Evolutionary conservation across 2,329 filamentous ascomycete genomes (phyloP).

Genomic region (Calycina marina): DNA sequence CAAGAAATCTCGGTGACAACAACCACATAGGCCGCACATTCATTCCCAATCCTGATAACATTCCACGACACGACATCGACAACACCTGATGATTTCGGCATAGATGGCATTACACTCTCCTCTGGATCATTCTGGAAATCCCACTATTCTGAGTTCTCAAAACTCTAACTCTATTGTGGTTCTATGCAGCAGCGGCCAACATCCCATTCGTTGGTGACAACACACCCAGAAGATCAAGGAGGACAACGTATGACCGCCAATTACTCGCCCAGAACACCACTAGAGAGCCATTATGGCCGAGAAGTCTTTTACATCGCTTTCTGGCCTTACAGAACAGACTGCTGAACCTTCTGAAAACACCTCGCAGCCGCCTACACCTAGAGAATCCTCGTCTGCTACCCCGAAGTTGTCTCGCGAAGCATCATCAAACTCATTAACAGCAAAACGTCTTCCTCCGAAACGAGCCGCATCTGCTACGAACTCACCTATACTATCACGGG

Average conservation of each 20-base stretch:
- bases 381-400: conserved; percentile 3
- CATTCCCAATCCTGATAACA: no score
- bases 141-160: no score
- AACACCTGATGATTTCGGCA: no score
- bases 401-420: conserved; percentile 11
- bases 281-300: conserved; percentile 8
- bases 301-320: conserved; percentile 3
- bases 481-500: conserved; percentile 32
- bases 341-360: conserved; percentile 5
- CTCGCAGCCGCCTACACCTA: neutral
- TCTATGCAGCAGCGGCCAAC: no score
- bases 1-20: no score
- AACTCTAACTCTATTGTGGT: no score
- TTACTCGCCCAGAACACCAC: neutral
- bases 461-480: conserved; percentile 25
- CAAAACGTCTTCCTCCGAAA: conserved; percentile 17
- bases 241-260: neutral
- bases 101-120: no score
- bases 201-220: conserved; percentile 6
- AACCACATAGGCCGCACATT: no score
- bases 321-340: conserved; percentile 6
- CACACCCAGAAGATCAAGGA: conserved; percentile 3
- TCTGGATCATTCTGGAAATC: no score
- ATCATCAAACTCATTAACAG: conserved; percentile 12
- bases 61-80: no score